phyloP scores from a whole-genome alignment of 306 rosid genomes.

The Fagus sylvatica region DNA sequence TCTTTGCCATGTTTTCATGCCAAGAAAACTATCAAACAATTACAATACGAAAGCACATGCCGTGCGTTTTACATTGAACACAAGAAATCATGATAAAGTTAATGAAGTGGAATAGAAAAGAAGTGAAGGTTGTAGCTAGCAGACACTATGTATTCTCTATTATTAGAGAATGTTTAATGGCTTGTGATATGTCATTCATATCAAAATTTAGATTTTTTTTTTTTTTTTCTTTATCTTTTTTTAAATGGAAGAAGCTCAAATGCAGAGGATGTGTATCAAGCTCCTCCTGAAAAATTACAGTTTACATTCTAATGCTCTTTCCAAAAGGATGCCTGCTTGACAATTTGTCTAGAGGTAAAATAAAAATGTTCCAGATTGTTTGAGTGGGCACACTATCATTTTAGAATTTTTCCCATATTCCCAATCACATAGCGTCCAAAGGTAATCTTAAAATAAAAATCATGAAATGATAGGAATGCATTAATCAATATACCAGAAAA shows the following conservation, averaged over 20 bases:
- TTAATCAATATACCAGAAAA: neutral
- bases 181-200: neutral
- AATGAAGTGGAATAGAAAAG: neutral
- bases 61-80: constrained; percentile 22
- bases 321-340: neutral
- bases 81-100: neutral
- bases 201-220: neutral
- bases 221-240: no score
- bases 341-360: neutral
- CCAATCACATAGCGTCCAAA: neutral
- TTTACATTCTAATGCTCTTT: neutral
- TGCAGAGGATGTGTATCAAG: no score
- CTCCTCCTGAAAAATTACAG: neutral
- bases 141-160: neutral
- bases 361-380: neutral
- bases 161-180: neutral
- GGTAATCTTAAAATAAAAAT: neutral
- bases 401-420: neutral
- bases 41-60: constrained; percentile 14
- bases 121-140: neutral
- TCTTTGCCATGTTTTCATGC: neutral
- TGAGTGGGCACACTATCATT: neutral
- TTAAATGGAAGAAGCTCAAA: no score
- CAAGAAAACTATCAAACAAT: neutral
- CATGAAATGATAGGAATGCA: neutral